Base-by-base conservation (phyloP, 129 eudicot genomes). In the Lactuca sativa region DNA sequence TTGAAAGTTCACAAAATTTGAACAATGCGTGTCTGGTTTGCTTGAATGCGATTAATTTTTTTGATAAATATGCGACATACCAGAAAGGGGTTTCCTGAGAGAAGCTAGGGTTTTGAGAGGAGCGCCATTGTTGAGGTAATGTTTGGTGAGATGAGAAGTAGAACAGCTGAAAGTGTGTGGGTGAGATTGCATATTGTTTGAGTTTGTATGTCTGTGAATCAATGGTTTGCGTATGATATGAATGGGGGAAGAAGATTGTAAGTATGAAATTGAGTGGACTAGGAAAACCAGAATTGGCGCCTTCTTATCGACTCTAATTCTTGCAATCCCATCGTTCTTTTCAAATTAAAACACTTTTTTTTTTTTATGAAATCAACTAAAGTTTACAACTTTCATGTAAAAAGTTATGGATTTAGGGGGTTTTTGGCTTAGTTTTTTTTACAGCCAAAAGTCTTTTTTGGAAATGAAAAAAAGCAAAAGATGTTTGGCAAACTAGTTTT, bases 241-340 rank as follows among this genome's bases (percentile, higher is more conserved):
- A 57, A 70, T 53, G 11, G 25, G 52, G 53, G 62, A 66, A 70
- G 60, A 3, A 48, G 74, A 72, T 58, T 31, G 74, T 17, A 11
- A 14, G 48, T 36, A 17, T 51, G 55, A 59, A 55, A 79, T 79
- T 61, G 91, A 74, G 91, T 86, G 91, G 91, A 82, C 81, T 15
- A 63, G 70, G 71, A 59, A 64, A 47, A 34, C 56, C 56, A 51
- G 70, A 55, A 30, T 82, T 82, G 74, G 77, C 82, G 86, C 86
- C 77, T 70, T 47, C 64, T 63, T 64, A 74, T 74, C 78, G 56
- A 38, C 57, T 57, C 25, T 30, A 9, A 47, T 47, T 12, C 52
- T 47, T 47, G 15, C n/a, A 47, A 47, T 40, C 9, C 44, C 44
- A 40, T 40, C 9, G 1, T 40, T 40, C 44, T 40, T 40, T 40